phyloP scores from a whole-genome alignment of 805 yeast genomes.

The Candida schatavii region DNA sequence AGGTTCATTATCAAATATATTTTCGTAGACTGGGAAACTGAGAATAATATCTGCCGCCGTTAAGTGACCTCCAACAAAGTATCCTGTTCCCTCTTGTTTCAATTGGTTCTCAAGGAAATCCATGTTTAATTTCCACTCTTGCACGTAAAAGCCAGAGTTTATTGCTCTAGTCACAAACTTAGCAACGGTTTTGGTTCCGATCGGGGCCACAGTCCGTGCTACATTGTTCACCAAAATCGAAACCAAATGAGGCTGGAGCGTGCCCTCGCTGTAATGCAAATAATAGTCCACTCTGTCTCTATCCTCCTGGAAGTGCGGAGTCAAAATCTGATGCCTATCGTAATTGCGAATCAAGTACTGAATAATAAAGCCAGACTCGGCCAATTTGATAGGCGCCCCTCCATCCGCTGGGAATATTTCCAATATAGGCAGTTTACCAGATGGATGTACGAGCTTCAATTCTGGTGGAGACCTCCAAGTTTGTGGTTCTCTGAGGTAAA shows the following conservation, averaged over 20 bases:
- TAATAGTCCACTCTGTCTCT: constrained; percentile 49
- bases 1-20: constrained; percentile 33
- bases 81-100: constrained; percentile 27
- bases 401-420: constrained; percentile 41
- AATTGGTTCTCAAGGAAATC: constrained; percentile 26
- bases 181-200: constrained; percentile 45
- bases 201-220: constrained; percentile 45
- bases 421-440: constrained; percentile 63
- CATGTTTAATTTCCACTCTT: constrained; percentile 40
- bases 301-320: constrained; percentile 32
- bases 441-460: constrained; percentile 52
- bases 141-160: constrained; percentile 46
- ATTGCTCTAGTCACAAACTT: constrained; percentile 43
- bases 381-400: constrained; percentile 27
- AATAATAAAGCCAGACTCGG: constrained; percentile 38
- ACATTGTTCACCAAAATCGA: constrained; percentile 36
- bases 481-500: constrained; percentile 48
- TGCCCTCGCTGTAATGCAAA: constrained; percentile 59
- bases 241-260: constrained; percentile 50
- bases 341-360: constrained; percentile 36
- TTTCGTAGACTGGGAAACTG: constrained; percentile 35
- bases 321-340: constrained; percentile 26
- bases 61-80: constrained; percentile 35
- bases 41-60: constrained; percentile 39
- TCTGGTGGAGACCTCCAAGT: constrained; percentile 46